Evolutionary conservation across 2,329 filamentous ascomycete genomes (phyloP), one percentile per base, ranked within the genome.

Genomic region (Hymenoscyphus scutula): DNA sequence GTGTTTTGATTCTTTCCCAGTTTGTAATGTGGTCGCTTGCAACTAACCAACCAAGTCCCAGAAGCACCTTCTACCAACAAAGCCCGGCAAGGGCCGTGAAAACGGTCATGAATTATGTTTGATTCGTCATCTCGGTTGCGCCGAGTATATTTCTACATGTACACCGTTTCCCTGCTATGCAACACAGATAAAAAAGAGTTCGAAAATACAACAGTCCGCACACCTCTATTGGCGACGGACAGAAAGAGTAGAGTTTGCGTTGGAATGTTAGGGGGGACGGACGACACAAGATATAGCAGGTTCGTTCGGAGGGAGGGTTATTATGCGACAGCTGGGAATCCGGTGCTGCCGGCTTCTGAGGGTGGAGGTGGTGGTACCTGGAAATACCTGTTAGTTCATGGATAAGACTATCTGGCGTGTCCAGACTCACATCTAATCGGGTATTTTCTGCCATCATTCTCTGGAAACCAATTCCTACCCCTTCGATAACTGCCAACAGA

Each of bases 401-500:
- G 29, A 23, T 6, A 11, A n/a, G 23, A 30, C n/a, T 30, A 56
- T 11, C 13, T 23, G 17, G 17, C 13, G 53, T n/a, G 17, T 17
- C 17, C 17, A 19, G 11, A 29, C 80, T 70, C 72, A 89, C 87
- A 79, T 97, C 92, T 71, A 96, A 80, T 79, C 89, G 89, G 67
- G 92, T 96, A 76, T 89, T 89, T 67, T 92, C 90, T 38, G 93
- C 91, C 85, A 97, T 90, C 89, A 97, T 92, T 77, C 93, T 89
- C 77, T 92, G 90, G 80, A 97, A 94, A 8, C 91, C 93, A 74
- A 99, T 98, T 71, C 94, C 94, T 61, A 98, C 95, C 72, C 95
- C 94, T 78, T 99, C 94, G 67, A 99, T 98, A 68, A 99, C 94
- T 58, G 91, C 95, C 54, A 99, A 82, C 73, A 99, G 84, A 68